Evolutionary conservation across 1,139 yeast species (phyloP), one percentile per base, ranked within the genome.

Genomic region (Debaryomyces sp.): DNA sequence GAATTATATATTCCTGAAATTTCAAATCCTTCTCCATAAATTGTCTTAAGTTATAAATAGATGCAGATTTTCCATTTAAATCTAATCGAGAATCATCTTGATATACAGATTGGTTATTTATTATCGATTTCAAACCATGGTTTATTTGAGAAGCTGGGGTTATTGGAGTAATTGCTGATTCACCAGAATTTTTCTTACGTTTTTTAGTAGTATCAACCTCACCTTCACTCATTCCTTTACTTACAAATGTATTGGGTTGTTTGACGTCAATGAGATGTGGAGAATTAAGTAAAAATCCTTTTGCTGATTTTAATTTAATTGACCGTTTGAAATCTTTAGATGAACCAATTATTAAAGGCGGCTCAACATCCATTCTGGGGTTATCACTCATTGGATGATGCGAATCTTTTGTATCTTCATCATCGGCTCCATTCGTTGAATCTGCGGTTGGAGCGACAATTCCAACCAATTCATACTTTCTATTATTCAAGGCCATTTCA

Each of bases 11-110:
- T 43, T 69, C 73, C 53, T 71, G 75, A 46, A 77, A 75, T 48
- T 68, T 71, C 32, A 68, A 58, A 49, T 81, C 81, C 49, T 78
- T 78, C 43, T 81, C 84, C 66, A 75, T 73, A 58, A 78, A 81
- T 51, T 82, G 84, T 45, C 76, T 64, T 50, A 83, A 63, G 13
- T 77, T 75, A 60, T 78, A 81, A 3, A 74, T 58, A 0, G 82
- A 74, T 0, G 82, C 74, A 33, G 64, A 59, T 50, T 71, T 66
- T 8, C 66, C 63, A 17, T 60, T 59, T n/a, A 66, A 56, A 27
- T 61, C 65, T 12, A 57, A 49, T 17, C 63, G 52, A 4, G 66
- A 56, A 1, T 67, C 66, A 53, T 73, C 78, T 48, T 68, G 70
- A n/a, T 55, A 55, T 1, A 44, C 38, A 1, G 59, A 50, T 37